Evolutionary conservation across 352 stramenopile genomes (phyloP).

Genomic region (Pythium vanterpoolii): DNA sequence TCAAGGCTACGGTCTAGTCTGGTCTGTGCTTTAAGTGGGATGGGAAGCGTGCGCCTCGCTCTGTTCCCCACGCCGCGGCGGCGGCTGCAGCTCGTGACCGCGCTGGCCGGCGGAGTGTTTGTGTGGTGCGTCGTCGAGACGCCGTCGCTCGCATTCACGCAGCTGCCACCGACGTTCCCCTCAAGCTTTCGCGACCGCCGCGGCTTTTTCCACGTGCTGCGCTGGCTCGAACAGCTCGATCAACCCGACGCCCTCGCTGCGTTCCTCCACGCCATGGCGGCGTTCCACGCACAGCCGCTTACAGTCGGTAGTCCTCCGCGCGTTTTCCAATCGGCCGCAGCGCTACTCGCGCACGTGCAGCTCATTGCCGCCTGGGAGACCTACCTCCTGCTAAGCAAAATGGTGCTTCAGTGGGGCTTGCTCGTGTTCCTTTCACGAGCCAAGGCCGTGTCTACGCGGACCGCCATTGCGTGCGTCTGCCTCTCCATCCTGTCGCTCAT

Average conservation of each 20-base stretch:
- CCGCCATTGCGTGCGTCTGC: constrained; percentile 35
- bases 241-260: constrained; percentile 34
- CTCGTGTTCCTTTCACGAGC: constrained; percentile 41
- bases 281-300: not conserved
- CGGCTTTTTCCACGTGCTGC: constrained; percentile 48
- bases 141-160: constrained; percentile 34
- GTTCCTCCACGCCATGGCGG: constrained; percentile 18
- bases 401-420: constrained; percentile 44
- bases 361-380: constrained; percentile 27
- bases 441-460: constrained; percentile 29
- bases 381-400: constrained; percentile 34
- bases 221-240: constrained; percentile 54
- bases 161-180: constrained; percentile 26
- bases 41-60: not conserved
- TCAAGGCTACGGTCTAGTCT: not conserved
- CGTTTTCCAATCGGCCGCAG: not conserved
- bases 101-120: constrained; percentile 24
- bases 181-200: constrained; percentile 33
- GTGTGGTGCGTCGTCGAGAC: constrained; percentile 28
- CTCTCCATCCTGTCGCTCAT: constrained; percentile 44
- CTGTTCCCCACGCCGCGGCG: not conserved
- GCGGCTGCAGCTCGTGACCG: constrained; percentile 29
- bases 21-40: not conserved
- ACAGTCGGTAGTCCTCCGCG: not conserved
- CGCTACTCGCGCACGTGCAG: constrained; percentile 19